These are phyloP conservation scores for Xylaria sp. DNA, from an alignment of 2,329 filamentous ascomycete genomes.

Conservation along the genomic window DNA sequence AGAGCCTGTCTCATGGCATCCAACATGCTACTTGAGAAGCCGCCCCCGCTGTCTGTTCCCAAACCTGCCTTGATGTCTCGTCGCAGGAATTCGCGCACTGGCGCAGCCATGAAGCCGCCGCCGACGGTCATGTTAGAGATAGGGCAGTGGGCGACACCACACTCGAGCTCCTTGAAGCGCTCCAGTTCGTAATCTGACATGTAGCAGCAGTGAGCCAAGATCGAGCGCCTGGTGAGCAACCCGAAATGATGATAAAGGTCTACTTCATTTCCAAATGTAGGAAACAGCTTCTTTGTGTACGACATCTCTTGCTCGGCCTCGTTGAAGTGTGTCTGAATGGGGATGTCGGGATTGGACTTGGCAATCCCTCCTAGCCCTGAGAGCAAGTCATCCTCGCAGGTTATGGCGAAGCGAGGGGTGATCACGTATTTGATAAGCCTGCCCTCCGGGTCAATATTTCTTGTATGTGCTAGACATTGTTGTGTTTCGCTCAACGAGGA, in stretches of 20 bases:
- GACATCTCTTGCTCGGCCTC: conserved; percentile 66
- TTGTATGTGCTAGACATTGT: conserved; percentile 55
- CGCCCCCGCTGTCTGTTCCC: conserved; percentile 68
- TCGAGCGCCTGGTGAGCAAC: conserved; percentile 59
- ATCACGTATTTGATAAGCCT: conserved; percentile 56
- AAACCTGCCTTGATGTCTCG: conserved; percentile 68
- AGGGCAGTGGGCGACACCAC: conserved; percentile 69
- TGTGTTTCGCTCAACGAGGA: conserved; percentile 56
- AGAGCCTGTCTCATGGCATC: conserved; percentile 64
- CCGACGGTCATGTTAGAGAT: conserved; percentile 68
- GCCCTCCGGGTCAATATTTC: conserved; percentile 50
- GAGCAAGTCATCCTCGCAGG: conserved; percentile 61
- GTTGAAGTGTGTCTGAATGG: conserved; percentile 72
- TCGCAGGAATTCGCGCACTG: conserved; percentile 61
- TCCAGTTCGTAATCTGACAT: conserved; percentile 62
- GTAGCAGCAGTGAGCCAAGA: conserved; percentile 71
- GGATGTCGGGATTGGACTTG: conserved; percentile 51
- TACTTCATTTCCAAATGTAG: conserved; percentile 60
- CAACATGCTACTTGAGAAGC: conserved; percentile 65
- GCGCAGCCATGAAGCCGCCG: conserved; percentile 67
- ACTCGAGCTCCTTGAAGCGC: conserved; percentile 52
- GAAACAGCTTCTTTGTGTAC: conserved; percentile 61
- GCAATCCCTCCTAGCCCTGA: conserved; percentile 61
- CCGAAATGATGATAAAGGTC: conserved; percentile 64
- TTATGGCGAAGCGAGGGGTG: conserved; percentile 67